Evolutionary conservation across 2,329 filamentous ascomycete genomes (phyloP).

Genomic region (Penicillium griseofulvum): DNA sequence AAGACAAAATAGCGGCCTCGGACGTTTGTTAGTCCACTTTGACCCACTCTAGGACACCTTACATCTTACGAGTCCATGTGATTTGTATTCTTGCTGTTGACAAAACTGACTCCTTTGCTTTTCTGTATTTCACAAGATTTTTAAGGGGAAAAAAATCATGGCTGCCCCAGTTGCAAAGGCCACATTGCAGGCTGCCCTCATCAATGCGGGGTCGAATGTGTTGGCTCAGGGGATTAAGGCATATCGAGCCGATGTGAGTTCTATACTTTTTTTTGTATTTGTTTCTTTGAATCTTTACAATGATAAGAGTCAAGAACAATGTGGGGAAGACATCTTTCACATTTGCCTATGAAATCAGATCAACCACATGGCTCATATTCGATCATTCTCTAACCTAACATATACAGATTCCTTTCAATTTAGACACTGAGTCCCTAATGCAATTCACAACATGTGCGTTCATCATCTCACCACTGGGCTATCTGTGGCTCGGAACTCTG

Average conservation of each 20-base stretch:
- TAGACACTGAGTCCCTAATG: conserved; percentile 51
- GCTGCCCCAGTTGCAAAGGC: conserved; percentile 50
- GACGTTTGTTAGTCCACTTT: too few relatives aligned
- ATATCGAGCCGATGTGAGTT: conserved; percentile 45
- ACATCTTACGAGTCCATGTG: too few relatives aligned
- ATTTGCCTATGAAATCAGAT: not conserved
- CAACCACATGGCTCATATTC: not conserved
- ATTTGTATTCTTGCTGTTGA: not conserved
- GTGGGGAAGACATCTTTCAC: not conserved
- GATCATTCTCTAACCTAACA: not conserved
- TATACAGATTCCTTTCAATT: conserved; percentile 40
- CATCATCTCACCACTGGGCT: conserved; percentile 57
- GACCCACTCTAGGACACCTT: too few relatives aligned
- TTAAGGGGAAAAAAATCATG: conserved; percentile 12
- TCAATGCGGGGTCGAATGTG: conserved; percentile 56
- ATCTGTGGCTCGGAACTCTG: conserved; percentile 57
- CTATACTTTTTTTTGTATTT: not conserved
- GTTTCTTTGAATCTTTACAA: not conserved
- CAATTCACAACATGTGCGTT: conserved; percentile 56
- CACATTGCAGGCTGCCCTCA: conserved; percentile 53
- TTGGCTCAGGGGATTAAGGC: conserved; percentile 55
- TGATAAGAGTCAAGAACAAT: not conserved
- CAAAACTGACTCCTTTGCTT: not conserved
- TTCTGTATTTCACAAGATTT: not conserved
- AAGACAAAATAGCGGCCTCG: too few relatives aligned